phyloP scores from a whole-genome alignment of 768 basidiomycete species.

The Roridomyces roridus region DNA sequence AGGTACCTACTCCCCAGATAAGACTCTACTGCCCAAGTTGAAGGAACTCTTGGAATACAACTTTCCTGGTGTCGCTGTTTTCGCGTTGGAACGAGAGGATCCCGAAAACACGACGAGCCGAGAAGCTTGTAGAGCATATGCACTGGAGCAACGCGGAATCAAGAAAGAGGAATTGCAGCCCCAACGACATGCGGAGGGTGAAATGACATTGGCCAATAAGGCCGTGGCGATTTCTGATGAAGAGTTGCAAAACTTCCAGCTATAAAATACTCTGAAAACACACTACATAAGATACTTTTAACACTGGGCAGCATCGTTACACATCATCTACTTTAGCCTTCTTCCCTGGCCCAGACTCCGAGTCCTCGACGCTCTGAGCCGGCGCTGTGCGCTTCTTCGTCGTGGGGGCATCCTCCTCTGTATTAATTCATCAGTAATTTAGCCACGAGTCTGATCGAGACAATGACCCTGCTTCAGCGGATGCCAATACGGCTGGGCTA shows the following conservation, averaged over 20 bases:
- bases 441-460: background rate
- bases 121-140: conserved; percentile 74
- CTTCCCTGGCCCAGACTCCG: conserved; percentile 12
- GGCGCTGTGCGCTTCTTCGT: conserved; percentile 15
- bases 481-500: conserved; percentile 72
- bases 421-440: background rate
- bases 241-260: conserved; percentile 11
- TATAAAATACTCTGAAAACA: background rate
- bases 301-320: background rate
- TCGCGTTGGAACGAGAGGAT: conserved; percentile 62
- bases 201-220: conserved; percentile 53
- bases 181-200: conserved; percentile 54
- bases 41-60: conserved; percentile 73
- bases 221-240: conserved; percentile 19
- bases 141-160: conserved; percentile 63
- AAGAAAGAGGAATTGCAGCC: conserved; percentile 68
- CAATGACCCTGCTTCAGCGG: conserved; percentile 33
- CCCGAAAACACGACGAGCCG: conserved; percentile 60
- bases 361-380: background rate
- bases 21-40: conserved; percentile 62
- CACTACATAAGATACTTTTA: background rate
- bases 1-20: conserved; percentile 80
- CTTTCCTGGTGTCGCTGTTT: conserved; percentile 67
- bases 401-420: background rate
- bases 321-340: conserved; percentile 2